These are phyloP conservation scores for Naganishia randhawae DNA, from an alignment of 768 basidiomycete species.

Conservation along the genomic window DNA sequence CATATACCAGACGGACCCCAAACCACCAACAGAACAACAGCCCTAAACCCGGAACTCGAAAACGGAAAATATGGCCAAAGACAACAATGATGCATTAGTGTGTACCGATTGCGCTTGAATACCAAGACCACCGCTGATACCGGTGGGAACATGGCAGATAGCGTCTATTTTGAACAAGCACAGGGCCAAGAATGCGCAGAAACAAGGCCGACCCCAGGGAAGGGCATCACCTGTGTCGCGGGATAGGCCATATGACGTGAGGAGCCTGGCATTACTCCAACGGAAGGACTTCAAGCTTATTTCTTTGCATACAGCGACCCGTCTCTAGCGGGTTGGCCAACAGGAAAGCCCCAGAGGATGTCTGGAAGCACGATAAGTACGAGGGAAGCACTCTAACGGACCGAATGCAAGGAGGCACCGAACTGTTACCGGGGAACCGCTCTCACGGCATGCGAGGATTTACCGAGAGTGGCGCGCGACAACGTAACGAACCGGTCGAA, in stretches of 20 bases:
- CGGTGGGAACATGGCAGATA: neutral
- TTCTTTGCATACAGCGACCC: constrained; percentile 6
- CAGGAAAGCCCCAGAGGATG: constrained; percentile 6
- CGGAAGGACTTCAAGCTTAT: neutral
- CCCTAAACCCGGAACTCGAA: neutral
- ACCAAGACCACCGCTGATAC: neutral
- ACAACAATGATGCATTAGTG: constrained; percentile 16
- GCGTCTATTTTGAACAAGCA: constrained; percentile 17
- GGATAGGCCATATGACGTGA: constrained; percentile 16
- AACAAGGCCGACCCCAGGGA: constrained; percentile 4
- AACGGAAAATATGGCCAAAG: constrained; percentile 20
- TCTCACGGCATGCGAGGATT: constrained; percentile 19
- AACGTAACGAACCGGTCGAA: constrained; percentile 14
- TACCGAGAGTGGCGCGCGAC: neutral
- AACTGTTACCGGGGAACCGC: constrained; percentile 17
- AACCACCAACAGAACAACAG: neutral
- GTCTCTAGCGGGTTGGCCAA: neutral
- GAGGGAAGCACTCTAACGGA: constrained; percentile 21
- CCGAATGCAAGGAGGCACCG: constrained; percentile 8
- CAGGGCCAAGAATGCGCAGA: constrained; percentile 18
- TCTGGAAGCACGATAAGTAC: constrained; percentile 21
- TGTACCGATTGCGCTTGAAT: neutral
- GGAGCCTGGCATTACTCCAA: neutral
- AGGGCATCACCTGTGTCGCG: constrained; percentile 8
- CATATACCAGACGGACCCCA: neutral